Percentiles rank a stretch among this genome's conserved stretches.
These are phyloP conservation scores for Endocalyx cinctus DNA, from an alignment of 2,329 filamentous ascomycete genomes.

Conservation along the genomic window DNA sequence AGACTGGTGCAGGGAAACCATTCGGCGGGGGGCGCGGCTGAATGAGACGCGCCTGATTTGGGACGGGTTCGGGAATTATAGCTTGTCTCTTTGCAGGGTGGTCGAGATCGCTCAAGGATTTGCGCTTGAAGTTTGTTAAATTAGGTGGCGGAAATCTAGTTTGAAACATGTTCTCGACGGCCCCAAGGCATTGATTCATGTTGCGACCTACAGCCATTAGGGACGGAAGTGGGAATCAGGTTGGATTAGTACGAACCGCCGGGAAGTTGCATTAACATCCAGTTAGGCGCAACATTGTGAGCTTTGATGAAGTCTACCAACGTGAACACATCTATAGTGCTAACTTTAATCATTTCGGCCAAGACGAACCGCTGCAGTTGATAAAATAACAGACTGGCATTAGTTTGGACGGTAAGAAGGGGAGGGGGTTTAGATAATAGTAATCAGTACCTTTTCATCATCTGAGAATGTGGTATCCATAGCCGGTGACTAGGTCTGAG, in stretches of 20 bases:
- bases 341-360: constrained; percentile 54
- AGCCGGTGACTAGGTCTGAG: constrained; percentile 18
- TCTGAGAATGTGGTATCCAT: constrained; percentile 46
- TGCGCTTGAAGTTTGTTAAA: constrained; percentile 30
- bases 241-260: constrained; percentile 31
- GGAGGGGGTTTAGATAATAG: constrained; percentile 1
- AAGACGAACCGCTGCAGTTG: constrained; percentile 52
- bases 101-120: constrained; percentile 29
- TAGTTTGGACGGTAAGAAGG: constrained; percentile 16
- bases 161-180: constrained; percentile 34
- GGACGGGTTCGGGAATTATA: constrained; percentile 13
- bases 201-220: constrained; percentile 37
- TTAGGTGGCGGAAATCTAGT: constrained; percentile 27
- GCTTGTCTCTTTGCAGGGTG: constrained; percentile 29
- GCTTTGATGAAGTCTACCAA: constrained; percentile 44
- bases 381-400: too few species aligned
- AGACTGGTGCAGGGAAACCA: constrained; percentile 18
- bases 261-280: constrained; percentile 45
- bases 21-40: constrained; percentile 28
- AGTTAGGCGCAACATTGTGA: constrained; percentile 37
- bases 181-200: constrained; percentile 41
- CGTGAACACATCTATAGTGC: constrained; percentile 41
- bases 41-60: constrained; percentile 22
- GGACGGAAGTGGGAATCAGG: constrained; percentile 8
- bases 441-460: constrained; percentile 45